Percentiles rank a stretch among this genome's conserved stretches.
Conservation (phyloP, 1,139 yeast genomes). For the Saccharomycopsis hybrid region DNA sequence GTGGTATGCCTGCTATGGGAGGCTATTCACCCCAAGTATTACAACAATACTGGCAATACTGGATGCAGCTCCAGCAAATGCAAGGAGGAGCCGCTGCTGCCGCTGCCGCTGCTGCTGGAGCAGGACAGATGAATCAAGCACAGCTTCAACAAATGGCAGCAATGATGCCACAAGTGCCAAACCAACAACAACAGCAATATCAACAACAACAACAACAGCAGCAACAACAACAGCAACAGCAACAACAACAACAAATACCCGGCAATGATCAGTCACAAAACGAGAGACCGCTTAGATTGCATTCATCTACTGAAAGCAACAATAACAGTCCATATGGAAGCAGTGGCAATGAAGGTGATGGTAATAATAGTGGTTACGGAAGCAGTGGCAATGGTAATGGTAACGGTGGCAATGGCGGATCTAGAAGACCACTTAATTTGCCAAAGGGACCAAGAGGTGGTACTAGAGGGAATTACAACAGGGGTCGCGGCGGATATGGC, state of each 20-base stretch:
- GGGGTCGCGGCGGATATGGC: conserved; percentile 27
- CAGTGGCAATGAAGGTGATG: neutral
- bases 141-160: conserved; percentile 21
- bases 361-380: neutral
- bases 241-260: conserved; percentile 17
- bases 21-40: conserved; percentile 46
- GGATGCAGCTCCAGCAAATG: conserved; percentile 34
- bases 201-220: conserved; percentile 1
- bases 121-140: neutral
- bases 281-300: conserved; percentile 17
- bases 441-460: conserved; percentile 25
- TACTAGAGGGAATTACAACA: conserved; percentile 25
- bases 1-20: neutral
- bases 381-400: neutral
- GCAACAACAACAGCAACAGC: conserved; percentile 19
- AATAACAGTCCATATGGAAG: conserved; percentile 4
- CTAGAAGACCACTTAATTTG: conserved; percentile 18
- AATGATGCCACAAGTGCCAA: conserved; percentile 22
- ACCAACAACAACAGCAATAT: conserved; percentile 8
- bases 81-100: conserved; percentile 22
- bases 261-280: neutral
- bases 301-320: conserved; percentile 18
- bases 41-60: conserved; percentile 61
- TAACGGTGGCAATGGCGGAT: conserved; percentile 18
- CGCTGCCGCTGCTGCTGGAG: conserved; percentile 11